Percentiles rank a stretch among this genome's conserved stretches.
Conservation (phyloP, 1,139 yeast species). For the Pichia sp. region DNA sequence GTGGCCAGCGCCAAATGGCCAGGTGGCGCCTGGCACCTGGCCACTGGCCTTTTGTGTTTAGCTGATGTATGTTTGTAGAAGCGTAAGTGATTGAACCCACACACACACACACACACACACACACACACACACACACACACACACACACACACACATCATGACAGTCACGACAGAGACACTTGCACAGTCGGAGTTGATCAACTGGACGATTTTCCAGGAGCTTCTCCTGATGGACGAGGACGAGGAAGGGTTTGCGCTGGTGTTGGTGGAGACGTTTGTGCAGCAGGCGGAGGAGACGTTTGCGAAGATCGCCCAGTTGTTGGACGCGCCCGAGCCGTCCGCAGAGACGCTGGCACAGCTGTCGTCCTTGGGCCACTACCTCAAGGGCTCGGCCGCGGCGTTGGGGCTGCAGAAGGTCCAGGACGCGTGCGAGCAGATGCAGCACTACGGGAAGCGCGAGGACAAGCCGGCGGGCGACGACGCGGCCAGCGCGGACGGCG, state of each 20-base stretch:
- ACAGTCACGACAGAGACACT: conserved; percentile 25
- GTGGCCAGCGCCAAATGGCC: no score
- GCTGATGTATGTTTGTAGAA: no score
- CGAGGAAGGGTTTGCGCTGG: conserved; percentile 76
- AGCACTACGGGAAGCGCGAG: conserved; percentile 68
- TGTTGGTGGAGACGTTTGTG: conserved; percentile 73
- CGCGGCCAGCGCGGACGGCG: background rate
- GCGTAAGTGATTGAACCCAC: background rate
- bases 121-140: background rate
- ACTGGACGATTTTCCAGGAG: conserved; percentile 86
- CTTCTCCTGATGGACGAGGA: conserved; percentile 89
- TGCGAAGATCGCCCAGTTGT: conserved; percentile 42
- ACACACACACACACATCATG: conserved; percentile 5
- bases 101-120: background rate
- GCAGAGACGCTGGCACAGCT: conserved; percentile 49
- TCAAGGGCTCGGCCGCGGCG: conserved; percentile 95
- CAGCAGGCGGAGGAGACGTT: conserved; percentile 86
- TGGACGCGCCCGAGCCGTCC: conserved; percentile 21
- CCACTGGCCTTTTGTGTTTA: no score
- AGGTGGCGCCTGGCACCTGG: no score
- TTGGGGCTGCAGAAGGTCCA: conserved; percentile 79
- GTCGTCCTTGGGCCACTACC: conserved; percentile 79
- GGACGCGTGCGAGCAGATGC: conserved; percentile 86
- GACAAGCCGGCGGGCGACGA: conserved; percentile 14
- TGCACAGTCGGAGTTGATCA: conserved; percentile 55